Conservation (phyloP, 257 asterid species). For the Solanum lignicaule region DNA sequence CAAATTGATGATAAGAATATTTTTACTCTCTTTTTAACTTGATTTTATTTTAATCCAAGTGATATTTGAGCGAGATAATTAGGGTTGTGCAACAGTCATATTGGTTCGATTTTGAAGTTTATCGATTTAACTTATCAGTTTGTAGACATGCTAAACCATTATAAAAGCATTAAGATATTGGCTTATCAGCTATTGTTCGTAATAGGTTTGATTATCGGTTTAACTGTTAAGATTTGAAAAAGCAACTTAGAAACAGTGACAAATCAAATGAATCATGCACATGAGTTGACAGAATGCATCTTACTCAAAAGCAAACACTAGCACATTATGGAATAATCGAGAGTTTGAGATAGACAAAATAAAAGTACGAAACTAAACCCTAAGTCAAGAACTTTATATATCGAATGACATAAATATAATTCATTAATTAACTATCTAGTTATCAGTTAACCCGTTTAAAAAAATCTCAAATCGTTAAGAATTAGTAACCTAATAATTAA, state of each 20-base stretch:
- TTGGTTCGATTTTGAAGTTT: no score
- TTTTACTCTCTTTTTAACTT: neutral
- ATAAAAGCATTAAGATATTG: neutral
- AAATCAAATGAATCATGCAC: neutral
- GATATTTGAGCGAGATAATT: neutral
- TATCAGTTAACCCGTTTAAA: neutral
- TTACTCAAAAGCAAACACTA: neutral
- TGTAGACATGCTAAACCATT: no score
- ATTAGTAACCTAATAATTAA: no score
- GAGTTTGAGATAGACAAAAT: neutral
- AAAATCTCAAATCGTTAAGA: neutral
- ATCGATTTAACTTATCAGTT: neutral
- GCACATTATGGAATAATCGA: neutral
- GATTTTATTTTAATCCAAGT: neutral
- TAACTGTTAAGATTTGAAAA: neutral
- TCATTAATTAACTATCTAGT: no score
- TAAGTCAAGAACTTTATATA: no score
- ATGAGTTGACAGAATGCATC: no score
- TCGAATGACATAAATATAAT: no score
- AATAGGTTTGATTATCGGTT: rapidly evolving
- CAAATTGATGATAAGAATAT: neutral
- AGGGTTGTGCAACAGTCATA: no score
- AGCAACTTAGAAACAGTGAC: neutral
- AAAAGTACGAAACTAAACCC: no score
- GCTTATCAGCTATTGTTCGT: no score